Conservation (phyloP, 371 early-diverging fungal species). For the Rhizoclosmatium hyalinum region DNA sequence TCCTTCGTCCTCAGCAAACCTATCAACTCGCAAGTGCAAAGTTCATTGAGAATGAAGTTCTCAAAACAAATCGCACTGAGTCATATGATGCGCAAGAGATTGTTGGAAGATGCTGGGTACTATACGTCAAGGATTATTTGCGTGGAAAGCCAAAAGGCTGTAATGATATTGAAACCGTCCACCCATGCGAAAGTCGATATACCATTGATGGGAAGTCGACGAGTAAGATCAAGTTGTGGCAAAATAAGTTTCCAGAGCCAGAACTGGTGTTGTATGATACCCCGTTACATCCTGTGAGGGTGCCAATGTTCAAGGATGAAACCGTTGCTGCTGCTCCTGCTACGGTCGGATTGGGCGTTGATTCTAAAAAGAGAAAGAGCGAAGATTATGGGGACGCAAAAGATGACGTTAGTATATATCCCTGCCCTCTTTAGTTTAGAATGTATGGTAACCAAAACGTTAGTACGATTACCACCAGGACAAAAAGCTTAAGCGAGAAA, state of each 20-base stretch:
- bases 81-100: conserved; percentile 48
- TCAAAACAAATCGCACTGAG: conserved; percentile 53
- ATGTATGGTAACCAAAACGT: neutral
- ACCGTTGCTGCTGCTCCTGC: conserved; percentile 19
- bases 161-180: conserved; percentile 47
- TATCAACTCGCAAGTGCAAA: conserved; percentile 47
- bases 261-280: conserved; percentile 43
- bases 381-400: conserved; percentile 17
- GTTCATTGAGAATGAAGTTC: conserved; percentile 61
- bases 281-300: conserved; percentile 37
- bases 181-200: conserved; percentile 60
- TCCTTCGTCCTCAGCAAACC: conserved; percentile 61
- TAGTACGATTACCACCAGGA: conserved; percentile 8
- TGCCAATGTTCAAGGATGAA: conserved; percentile 26
- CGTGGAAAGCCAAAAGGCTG: conserved; percentile 49
- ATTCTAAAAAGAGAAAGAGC: conserved; percentile 19
- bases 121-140: conserved; percentile 53
- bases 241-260: conserved; percentile 28
- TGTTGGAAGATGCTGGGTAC: conserved; percentile 57
- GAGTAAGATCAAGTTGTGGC: conserved; percentile 55
- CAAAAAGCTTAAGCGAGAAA: conserved; percentile 2
- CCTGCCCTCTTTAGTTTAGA: neutral
- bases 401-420: conserved; percentile 13
- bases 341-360: conserved; percentile 1
- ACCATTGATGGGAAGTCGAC: conserved; percentile 46